Conservation (phyloP, 805 yeast species). For the Starmerella powellii region DNA sequence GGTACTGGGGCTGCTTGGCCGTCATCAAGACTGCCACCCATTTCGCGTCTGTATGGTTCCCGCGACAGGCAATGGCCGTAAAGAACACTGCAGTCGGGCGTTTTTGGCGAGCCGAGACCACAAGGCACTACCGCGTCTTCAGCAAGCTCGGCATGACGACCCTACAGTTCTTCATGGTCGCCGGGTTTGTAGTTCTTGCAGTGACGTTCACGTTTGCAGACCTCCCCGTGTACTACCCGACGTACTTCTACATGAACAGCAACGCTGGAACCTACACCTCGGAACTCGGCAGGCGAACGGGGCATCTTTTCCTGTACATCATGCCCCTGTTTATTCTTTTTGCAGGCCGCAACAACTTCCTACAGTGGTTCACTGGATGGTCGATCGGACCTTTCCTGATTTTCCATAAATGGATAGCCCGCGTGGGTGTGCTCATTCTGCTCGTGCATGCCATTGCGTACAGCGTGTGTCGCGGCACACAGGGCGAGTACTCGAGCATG, state of each 20-base stretch:
- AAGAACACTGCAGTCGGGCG: neutral
- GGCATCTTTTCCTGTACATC: slow-evolving; percentile 15
- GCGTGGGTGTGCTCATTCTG: slow-evolving; percentile 21
- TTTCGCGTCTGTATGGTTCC: slow-evolving; percentile 3
- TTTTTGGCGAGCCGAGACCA: neutral
- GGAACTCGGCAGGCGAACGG: slow-evolving; percentile 14
- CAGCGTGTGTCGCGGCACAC: slow-evolving; percentile 13
- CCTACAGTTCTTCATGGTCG: slow-evolving; percentile 29
- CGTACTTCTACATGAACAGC: slow-evolving; percentile 6
- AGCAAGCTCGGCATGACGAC: neutral
- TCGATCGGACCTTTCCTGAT: slow-evolving; percentile 44
- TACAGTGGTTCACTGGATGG: slow-evolving; percentile 50
- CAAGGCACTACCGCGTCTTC: neutral
- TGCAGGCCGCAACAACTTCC: slow-evolving; percentile 62
- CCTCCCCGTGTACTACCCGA: slow-evolving; percentile 6
- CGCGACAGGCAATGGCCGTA: neutral
- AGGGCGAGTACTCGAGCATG: slow-evolving; percentile 6
- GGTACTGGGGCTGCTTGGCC: slow-evolving; percentile 17
- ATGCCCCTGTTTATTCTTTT: slow-evolving; percentile 29
- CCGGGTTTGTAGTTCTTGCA: slow-evolving; percentile 29
- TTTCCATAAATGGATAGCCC: slow-evolving; percentile 38
- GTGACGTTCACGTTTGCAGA: slow-evolving; percentile 24
- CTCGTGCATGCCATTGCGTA: slow-evolving; percentile 24
- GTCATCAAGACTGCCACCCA: slow-evolving; percentile 4
- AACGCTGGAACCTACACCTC: slow-evolving; percentile 2